phyloP scores from a whole-genome alignment of 305 asterid genomes.

The Fraxinus ornus region DNA sequence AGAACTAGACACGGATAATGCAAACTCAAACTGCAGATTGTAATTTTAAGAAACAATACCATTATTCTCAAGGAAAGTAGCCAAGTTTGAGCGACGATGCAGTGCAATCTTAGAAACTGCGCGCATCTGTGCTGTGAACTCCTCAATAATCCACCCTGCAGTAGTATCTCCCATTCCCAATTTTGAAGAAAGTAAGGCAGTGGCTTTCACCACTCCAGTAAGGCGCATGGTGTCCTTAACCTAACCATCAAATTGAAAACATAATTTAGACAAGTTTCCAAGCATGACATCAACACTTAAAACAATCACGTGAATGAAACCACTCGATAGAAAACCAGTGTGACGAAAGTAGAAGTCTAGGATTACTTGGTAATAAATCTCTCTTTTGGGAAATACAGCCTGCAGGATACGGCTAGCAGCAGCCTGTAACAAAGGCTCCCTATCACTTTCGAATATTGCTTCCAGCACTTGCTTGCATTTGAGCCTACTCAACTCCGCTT shows the following conservation, averaged over 20 bases:
- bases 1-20: not conserved
- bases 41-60: slow-evolving; percentile 43
- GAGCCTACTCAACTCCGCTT: slow-evolving; percentile 55
- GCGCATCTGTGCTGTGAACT: slow-evolving; percentile 94
- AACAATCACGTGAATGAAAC: slow-evolving; percentile 9
- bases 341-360: slow-evolving; percentile 14
- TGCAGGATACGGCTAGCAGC: slow-evolving; percentile 89
- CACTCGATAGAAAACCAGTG: slow-evolving; percentile 5
- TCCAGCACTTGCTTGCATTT: slow-evolving; percentile 82
- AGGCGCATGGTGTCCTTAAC: slow-evolving; percentile 94
- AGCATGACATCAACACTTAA: not conserved
- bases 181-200: slow-evolving; percentile 65
- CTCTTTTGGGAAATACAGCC: slow-evolving; percentile 81
- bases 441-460: slow-evolving; percentile 82
- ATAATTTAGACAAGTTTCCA: slow-evolving; percentile 15
- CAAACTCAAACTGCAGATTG: not conserved
- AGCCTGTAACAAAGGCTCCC: slow-evolving; percentile 84
- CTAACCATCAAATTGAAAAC: slow-evolving; percentile 40
- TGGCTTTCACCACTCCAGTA: slow-evolving; percentile 90
- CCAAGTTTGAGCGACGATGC: slow-evolving; percentile 90
- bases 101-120: slow-evolving; percentile 95
- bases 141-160: slow-evolving; percentile 88
- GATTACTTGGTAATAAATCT: slow-evolving; percentile 85
- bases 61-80: slow-evolving; percentile 76
- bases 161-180: slow-evolving; percentile 86